Evolutionary conservation across 164 flowering plant species (phyloP).

Genomic region (Nymphaea colorata): DNA sequence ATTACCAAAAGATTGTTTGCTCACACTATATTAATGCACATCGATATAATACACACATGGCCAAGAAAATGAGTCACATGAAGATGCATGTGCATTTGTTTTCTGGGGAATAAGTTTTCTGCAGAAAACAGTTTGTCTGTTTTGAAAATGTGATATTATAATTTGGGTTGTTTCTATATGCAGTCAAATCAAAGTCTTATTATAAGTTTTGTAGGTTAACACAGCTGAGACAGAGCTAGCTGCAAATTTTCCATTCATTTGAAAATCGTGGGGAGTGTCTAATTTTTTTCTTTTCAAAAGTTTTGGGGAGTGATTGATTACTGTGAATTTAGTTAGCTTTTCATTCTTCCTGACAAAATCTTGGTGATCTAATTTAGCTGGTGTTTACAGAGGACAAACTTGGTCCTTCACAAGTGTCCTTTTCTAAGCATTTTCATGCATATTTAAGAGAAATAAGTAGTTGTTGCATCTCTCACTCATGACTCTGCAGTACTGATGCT

Average conservation of each 20-base stretch:
- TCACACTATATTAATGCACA: not conserved
- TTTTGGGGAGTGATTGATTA: not conserved
- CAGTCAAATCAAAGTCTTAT: not conserved
- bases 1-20: not conserved
- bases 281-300: no score
- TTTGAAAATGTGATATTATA: not conserved
- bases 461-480: not conserved
- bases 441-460: not conserved
- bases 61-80: not conserved
- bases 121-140: not conserved
- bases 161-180: not conserved
- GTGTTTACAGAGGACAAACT: not conserved
- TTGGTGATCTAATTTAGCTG: not conserved
- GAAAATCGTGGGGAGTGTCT: not conserved
- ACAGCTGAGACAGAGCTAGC: not conserved
- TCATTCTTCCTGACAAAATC: no score
- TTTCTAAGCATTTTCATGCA: not conserved
- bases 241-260: not conserved
- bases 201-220: not conserved
- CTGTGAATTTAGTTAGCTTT: no score
- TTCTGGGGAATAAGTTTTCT: not conserved
- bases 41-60: not conserved
- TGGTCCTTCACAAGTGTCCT: not conserved
- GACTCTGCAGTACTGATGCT: not conserved
- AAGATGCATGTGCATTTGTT: not conserved